Percentiles rank a stretch among this genome's conserved stretches.
phyloP scores from a whole-genome alignment of 345 rosid species.

The Lepidium africanum region DNA sequence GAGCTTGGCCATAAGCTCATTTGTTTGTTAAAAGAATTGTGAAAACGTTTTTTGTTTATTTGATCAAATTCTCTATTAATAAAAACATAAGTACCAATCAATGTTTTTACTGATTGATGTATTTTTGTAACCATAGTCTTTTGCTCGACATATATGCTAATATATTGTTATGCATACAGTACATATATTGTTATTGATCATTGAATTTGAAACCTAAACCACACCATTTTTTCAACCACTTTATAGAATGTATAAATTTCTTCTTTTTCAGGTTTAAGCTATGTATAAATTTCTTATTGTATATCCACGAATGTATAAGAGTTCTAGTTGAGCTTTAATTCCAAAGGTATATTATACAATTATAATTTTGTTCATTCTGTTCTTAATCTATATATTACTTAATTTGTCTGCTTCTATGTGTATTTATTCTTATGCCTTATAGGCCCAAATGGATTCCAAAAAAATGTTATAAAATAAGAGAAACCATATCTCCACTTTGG shows the following conservation, averaged over 20 bases:
- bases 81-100: no score
- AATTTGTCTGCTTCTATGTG: constrained; percentile 17
- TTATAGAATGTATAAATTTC: not conserved
- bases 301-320: not conserved
- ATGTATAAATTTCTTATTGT: no score
- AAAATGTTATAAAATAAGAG: constrained; percentile 5
- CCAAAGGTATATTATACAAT: not conserved
- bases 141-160: not conserved
- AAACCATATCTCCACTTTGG: constrained; percentile 29
- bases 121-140: not conserved
- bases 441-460: constrained; percentile 21
- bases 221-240: not conserved
- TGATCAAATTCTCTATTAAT: no score
- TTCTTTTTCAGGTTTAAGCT: no score
- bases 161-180: not conserved
- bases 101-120: not conserved
- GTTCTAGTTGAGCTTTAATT: not conserved
- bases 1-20: not conserved
- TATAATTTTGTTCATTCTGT: not conserved
- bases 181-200: not conserved
- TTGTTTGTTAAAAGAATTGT: not conserved
- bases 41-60: no score
- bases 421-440: constrained; percentile 19
- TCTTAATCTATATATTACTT: not conserved
- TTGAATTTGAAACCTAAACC: not conserved